phyloP scores from a whole-genome alignment of 805 yeast species.

The Ogataea ganodermae region DNA sequence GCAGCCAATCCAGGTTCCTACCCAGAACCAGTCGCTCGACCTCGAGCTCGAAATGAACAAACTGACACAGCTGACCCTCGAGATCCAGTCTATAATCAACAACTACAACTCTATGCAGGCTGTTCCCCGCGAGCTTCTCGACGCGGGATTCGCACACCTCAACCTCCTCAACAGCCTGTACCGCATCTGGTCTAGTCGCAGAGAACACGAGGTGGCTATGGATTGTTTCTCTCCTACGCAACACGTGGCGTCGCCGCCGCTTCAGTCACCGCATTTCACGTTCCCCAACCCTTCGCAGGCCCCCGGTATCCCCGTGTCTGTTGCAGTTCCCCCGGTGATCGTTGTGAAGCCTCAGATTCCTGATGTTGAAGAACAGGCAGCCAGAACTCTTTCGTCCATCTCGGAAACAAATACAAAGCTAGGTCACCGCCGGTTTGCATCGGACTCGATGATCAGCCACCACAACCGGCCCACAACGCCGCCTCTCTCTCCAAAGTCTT shows the following conservation, averaged over 20 bases:
- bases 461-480: conserved; percentile 26
- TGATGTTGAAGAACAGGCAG: conserved; percentile 33
- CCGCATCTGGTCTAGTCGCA: conserved; percentile 20
- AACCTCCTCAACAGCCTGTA: conserved; percentile 16
- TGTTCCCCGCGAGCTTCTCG: conserved; percentile 23
- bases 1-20: not conserved
- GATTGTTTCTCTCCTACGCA: conserved; percentile 10
- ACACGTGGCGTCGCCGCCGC: not conserved
- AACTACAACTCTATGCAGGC: conserved; percentile 11
- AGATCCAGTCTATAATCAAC: conserved; percentile 20
- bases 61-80: conserved; percentile 20
- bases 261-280: conserved; percentile 4
- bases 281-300: conserved; percentile 5
- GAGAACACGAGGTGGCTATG: conserved; percentile 16
- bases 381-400: conserved; percentile 30
- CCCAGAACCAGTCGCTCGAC: conserved; percentile 1
- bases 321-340: conserved; percentile 4
- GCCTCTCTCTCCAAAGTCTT: conserved; percentile 27
- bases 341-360: conserved; percentile 11
- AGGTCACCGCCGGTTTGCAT: conserved; percentile 6
- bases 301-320: conserved; percentile 6
- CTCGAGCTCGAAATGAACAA: conserved; percentile 19
- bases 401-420: not conserved
- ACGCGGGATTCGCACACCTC: conserved; percentile 22
- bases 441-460: conserved; percentile 1